Evolutionary conservation across 2,329 filamentous ascomycete species (phyloP).

Genomic region (Trichothecium sympodiale): DNA sequence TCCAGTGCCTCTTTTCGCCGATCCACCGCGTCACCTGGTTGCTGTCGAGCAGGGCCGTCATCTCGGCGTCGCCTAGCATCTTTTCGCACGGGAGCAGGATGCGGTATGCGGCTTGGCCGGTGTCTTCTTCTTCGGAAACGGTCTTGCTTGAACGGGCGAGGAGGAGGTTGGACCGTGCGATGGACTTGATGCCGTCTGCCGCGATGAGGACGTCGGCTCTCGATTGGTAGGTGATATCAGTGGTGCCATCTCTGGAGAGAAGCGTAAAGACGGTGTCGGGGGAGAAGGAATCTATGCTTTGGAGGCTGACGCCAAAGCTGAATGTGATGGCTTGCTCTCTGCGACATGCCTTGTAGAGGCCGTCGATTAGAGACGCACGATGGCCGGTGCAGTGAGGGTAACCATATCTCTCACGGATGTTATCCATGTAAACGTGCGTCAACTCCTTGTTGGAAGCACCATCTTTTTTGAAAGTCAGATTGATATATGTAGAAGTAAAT

Average conservation of each 20-base stretch:
- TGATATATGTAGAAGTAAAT: too few species aligned
- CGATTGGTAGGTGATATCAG: constrained; percentile 39
- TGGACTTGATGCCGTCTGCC: constrained; percentile 45
- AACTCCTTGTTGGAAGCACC: constrained; percentile 60
- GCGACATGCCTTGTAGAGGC: constrained; percentile 60
- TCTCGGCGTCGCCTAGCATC: constrained; percentile 56
- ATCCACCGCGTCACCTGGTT: constrained; percentile 66
- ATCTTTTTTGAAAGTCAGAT: too few species aligned
- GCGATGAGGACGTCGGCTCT: constrained; percentile 42
- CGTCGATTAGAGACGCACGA: constrained; percentile 57
- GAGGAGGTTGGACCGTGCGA: constrained; percentile 41
- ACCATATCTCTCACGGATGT: constrained; percentile 56
- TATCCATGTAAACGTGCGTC: constrained; percentile 56
- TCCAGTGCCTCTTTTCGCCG: constrained; percentile 63
- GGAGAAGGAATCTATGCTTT: constrained; percentile 45
- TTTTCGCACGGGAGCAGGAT: constrained; percentile 62
- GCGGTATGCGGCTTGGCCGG: constrained; percentile 67
- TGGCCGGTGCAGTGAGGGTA: constrained; percentile 76
- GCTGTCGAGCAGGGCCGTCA: constrained; percentile 54
- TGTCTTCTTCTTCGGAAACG: constrained; percentile 43
- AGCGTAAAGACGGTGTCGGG: constrained; percentile 50
- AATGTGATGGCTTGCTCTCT: constrained; percentile 53
- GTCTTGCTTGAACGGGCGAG: constrained; percentile 29
- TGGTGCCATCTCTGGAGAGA: constrained; percentile 42
- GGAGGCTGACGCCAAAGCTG: constrained; percentile 49